Percentiles rank a stretch among this genome's conserved stretches.
Conservation (phyloP, 768 basidiomycete species). For the Suillus sp. region DNA sequence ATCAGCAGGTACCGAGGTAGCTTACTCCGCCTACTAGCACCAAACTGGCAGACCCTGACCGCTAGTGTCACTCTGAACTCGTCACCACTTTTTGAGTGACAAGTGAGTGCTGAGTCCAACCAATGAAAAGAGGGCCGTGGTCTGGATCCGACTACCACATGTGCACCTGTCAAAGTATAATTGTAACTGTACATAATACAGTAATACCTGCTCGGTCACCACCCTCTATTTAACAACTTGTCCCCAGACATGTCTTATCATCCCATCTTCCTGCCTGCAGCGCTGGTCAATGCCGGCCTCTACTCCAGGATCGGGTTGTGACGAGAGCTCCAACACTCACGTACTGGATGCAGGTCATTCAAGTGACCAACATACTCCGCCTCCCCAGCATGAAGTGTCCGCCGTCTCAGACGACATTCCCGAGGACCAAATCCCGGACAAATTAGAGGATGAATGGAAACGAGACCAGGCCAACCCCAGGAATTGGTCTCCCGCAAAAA, state of each 20-base stretch:
- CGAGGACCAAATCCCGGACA: neutral
- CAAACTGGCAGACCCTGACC: too few relatives aligned
- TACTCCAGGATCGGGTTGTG: neutral
- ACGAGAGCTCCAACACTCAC: neutral
- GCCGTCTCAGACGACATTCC: neutral
- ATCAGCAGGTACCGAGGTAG: too few relatives aligned
- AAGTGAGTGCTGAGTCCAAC: too few relatives aligned
- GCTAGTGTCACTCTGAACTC: too few relatives aligned
- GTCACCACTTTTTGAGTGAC: too few relatives aligned
- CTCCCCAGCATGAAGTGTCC: neutral
- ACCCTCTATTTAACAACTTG: neutral
- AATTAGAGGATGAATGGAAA: conserved; percentile 41
- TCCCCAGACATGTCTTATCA: neutral
- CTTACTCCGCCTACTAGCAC: too few relatives aligned
- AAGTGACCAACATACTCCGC: neutral
- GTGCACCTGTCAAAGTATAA: too few relatives aligned
- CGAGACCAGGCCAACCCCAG: conserved; percentile 44
- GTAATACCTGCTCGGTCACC: neutral
- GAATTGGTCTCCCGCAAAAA: neutral
- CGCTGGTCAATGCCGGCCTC: neutral
- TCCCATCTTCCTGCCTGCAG: neutral
- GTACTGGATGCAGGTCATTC: neutral
- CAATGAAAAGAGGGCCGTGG: too few relatives aligned
- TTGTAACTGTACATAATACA: too few relatives aligned
- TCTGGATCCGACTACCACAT: too few relatives aligned